These are phyloP conservation scores for Monotropa hypopitys DNA, from an alignment of 179 eudicot species.

Conservation along the genomic window DNA sequence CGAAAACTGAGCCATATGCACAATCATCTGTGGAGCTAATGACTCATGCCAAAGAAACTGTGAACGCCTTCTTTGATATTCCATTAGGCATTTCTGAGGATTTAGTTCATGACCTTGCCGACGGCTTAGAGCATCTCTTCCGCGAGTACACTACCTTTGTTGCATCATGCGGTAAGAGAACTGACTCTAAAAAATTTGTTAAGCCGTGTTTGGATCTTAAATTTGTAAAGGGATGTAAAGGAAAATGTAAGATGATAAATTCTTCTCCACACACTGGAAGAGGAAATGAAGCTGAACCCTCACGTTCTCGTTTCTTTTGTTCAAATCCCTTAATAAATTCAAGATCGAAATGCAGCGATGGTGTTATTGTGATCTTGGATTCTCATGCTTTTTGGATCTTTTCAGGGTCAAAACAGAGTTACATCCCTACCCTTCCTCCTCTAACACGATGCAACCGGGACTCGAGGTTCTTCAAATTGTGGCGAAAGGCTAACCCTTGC, in stretches of 20 bases:
- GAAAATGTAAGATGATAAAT: background rate
- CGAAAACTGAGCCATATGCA: slow-evolving; percentile 81
- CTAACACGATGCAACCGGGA: slow-evolving; percentile 74
- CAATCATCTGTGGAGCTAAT: slow-evolving; percentile 66
- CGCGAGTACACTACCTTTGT: slow-evolving; percentile 68
- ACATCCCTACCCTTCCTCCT: slow-evolving; percentile 80
- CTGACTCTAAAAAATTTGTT: background rate
- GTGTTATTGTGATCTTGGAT: background rate
- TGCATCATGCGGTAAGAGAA: slow-evolving; percentile 69
- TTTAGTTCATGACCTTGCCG: slow-evolving; percentile 48
- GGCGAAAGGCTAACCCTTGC: slow-evolving; percentile 56
- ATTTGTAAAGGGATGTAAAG: background rate
- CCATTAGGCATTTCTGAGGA: slow-evolving; percentile 61
- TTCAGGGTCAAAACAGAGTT: slow-evolving; percentile 81
- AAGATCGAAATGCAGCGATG: background rate
- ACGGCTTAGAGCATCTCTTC: slow-evolving; percentile 58
- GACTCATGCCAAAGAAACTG: slow-evolving; percentile 42
- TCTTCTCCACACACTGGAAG: background rate
- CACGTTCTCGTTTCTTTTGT: too few relatives aligned
- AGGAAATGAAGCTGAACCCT: too few relatives aligned
- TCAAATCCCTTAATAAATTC: background rate
- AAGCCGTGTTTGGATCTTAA: background rate
- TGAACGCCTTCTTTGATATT: slow-evolving; percentile 62
- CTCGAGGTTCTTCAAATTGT: slow-evolving; percentile 53
- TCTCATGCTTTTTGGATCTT: background rate